phyloP scores from a whole-genome alignment of 2,329 filamentous ascomycete species.

The Hirsutella minnesotensis region DNA sequence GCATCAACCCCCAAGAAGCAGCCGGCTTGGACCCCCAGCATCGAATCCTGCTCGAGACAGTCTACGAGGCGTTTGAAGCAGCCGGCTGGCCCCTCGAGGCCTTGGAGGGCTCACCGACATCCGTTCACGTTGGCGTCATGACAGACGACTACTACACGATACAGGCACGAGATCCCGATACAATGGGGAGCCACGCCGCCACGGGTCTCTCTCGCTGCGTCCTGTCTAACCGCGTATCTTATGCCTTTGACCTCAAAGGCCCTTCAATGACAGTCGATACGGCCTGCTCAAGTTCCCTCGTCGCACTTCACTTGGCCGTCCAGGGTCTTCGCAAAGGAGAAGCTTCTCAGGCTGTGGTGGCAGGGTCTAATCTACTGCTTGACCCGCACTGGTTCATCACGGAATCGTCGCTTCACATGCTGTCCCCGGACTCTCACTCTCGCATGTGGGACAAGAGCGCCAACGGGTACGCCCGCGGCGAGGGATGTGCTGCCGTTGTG shows the following conservation, averaged over 20 bases:
- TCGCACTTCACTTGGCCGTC: slow-evolving; percentile 31
- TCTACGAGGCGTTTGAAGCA: slow-evolving; percentile 26
- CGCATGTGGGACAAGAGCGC: slow-evolving; percentile 26
- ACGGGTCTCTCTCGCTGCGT: slow-evolving; percentile 29
- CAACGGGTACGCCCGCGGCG: slow-evolving; percentile 35
- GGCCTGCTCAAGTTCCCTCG: slow-evolving; percentile 34
- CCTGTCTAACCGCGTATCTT: slow-evolving; percentile 31
- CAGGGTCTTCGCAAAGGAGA: slow-evolving; percentile 13
- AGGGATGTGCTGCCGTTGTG: slow-evolving; percentile 24
- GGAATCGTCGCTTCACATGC: slow-evolving; percentile 6
- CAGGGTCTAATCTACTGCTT: slow-evolving; percentile 29
- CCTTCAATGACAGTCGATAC: slow-evolving; percentile 38
- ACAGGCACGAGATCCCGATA: slow-evolving; percentile 9
- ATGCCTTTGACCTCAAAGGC: slow-evolving; percentile 33
- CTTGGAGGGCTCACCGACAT: slow-evolving; percentile 9
- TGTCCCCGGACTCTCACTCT: slow-evolving; percentile 3
- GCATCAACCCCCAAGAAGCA: slow-evolving; percentile 25
- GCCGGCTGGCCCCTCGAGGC: slow-evolving; percentile 18
- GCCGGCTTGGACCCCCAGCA: slow-evolving; percentile 30
- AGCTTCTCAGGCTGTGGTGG: slow-evolving; percentile 22
- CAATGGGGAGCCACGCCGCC: slow-evolving; percentile 24
- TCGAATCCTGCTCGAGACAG: slow-evolving; percentile 24
- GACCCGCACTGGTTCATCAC: slow-evolving; percentile 9
- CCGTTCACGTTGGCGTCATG: slow-evolving; percentile 19
- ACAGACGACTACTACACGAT: slow-evolving; percentile 24